Conservation (phyloP, 345 rosid species). For the Arabis hirsuta region DNA sequence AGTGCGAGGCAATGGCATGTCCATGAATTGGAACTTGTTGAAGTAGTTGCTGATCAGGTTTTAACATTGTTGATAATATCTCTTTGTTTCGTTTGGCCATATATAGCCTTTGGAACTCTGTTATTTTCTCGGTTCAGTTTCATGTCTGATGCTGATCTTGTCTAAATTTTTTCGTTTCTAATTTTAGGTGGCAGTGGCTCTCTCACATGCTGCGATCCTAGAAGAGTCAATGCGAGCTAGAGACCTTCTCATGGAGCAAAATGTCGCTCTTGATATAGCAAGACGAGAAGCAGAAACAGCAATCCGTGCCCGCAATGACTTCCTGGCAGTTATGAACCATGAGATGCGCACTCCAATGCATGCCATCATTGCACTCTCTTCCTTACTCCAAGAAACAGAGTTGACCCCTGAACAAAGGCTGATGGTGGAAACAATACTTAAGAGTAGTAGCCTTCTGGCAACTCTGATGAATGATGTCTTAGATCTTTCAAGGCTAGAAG, state of each 20-base stretch:
- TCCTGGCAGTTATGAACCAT: constrained; percentile 98
- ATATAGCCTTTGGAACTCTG: too few species aligned
- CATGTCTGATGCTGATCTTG: constrained; percentile 6
- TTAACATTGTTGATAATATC: neutral
- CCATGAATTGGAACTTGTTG: constrained; percentile 96
- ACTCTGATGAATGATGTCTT: constrained; percentile 94
- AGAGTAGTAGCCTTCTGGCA: constrained; percentile 87
- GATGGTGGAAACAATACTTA: constrained; percentile 96
- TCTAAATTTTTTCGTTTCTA: constrained; percentile 23
- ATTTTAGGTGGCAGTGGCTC: constrained; percentile 92
- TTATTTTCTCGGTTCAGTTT: neutral
- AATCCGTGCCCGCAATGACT: constrained; percentile 92
- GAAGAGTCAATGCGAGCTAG: constrained; percentile 99
- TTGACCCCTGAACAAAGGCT: constrained; percentile 91
- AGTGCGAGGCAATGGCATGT: constrained; percentile 99
- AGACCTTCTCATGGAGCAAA: constrained; percentile 95
- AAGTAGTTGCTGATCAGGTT: constrained; percentile 99
- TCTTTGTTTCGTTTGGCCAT: constrained; percentile 15
- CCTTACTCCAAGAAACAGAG: constrained; percentile 96
- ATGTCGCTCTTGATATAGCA: constrained; percentile 90
- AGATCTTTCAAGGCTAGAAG: constrained; percentile 98
- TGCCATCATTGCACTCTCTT: constrained; percentile 93
- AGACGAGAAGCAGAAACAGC: constrained; percentile 98
- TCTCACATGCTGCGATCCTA: constrained; percentile 95
- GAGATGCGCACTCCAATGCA: constrained; percentile 99